Evolutionary conservation across 345 rosid species (phyloP).

Genomic region (Eutrema yunnanense): DNA sequence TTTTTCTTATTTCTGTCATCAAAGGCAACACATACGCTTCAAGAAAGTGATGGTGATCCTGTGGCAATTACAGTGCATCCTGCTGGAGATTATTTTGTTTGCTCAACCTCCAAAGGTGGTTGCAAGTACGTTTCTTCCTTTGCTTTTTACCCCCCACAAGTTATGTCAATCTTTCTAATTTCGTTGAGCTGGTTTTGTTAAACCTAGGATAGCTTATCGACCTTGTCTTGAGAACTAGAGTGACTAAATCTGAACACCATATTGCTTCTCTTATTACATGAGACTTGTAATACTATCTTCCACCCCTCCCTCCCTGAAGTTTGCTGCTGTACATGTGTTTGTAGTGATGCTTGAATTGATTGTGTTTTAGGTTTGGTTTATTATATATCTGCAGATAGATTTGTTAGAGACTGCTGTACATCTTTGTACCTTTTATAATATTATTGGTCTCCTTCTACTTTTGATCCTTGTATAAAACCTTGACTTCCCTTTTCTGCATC

Average conservation of each 20-base stretch:
- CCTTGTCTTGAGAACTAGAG: neutral
- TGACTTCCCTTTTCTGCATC: neutral
- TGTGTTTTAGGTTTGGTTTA: neutral
- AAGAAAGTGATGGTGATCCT: conserved; percentile 72
- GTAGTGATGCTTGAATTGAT: neutral
- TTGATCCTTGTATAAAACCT: neutral
- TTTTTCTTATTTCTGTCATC: neutral
- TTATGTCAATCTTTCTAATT: neutral
- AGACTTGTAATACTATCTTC: neutral
- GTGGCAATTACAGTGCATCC: conserved; percentile 70
- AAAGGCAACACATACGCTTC: conserved; percentile 56
- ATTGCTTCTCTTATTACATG: neutral
- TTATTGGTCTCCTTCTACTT: neutral
- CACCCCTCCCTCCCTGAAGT: too few species aligned
- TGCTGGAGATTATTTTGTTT: conserved; percentile 73
- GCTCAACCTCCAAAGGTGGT: conserved; percentile 75
- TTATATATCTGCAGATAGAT: neutral
- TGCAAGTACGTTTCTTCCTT: conserved; percentile 58
- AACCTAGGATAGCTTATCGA: neutral
- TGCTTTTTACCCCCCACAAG: neutral
- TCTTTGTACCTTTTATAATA: neutral
- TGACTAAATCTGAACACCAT: neutral
- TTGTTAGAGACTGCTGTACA: neutral
- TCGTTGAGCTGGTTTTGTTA: neutral
- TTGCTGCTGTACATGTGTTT: neutral